These are phyloP conservation scores for thale cress (Arabidopsis thaliana) DNA, from an alignment of 345 rosid genomes.

Conservation along the genomic window DNA sequence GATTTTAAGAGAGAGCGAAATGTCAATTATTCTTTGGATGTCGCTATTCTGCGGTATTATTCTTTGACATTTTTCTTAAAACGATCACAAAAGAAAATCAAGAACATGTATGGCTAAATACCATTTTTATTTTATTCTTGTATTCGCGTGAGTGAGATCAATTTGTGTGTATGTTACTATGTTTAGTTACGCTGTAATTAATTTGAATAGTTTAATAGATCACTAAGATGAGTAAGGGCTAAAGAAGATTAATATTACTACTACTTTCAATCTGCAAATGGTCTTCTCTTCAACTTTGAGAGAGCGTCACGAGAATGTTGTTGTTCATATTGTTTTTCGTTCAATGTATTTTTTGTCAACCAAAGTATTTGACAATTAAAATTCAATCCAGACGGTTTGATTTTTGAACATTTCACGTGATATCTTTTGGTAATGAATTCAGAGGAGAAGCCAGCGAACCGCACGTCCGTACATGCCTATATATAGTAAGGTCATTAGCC, in stretches of 20 bases:
- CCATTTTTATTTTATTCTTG: neutral
- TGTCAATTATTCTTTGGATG: neutral
- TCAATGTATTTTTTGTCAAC: neutral
- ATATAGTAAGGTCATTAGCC: slow-evolving; percentile 30
- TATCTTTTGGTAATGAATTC: slow-evolving; percentile 10
- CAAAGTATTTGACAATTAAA: slow-evolving; percentile 15
- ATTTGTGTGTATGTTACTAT: neutral
- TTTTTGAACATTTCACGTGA: slow-evolving; percentile 33
- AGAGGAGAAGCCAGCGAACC: neutral
- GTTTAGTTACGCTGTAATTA: neutral
- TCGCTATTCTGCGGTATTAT: neutral
- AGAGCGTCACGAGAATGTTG: slow-evolving; percentile 40
- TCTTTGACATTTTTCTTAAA: too few species aligned
- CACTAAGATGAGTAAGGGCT: neutral
- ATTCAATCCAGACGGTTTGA: slow-evolving; percentile 32
- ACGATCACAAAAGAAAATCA: too few species aligned
- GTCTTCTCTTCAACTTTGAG: slow-evolving; percentile 7
- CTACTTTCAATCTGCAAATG: slow-evolving; percentile 2
- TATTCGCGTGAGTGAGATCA: neutral
- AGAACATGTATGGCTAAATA: neutral
- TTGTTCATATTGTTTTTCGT: slow-evolving; percentile 10
- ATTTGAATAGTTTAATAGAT: neutral
- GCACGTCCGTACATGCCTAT: slow-evolving; percentile 27
- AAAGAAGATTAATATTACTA: slow-evolving; percentile 11
- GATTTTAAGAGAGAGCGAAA: too few species aligned